Conservation (phyloP, 257 asterid genomes). For the Salvia miltiorrhiza region DNA sequence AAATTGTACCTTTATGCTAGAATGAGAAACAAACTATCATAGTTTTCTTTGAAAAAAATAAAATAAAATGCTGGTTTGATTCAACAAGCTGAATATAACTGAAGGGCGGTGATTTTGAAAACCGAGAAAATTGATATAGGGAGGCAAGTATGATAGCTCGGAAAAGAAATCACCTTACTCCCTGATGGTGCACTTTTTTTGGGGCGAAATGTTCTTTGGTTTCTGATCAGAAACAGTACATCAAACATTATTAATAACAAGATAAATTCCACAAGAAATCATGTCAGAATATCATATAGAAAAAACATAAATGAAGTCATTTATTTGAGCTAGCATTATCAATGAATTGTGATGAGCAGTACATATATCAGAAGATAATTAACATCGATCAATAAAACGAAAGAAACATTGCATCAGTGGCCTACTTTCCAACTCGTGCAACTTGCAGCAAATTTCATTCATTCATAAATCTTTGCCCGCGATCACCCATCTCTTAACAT, state of each 20-base stretch:
- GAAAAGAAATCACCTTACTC: conserved; percentile 63
- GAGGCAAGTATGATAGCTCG: conserved; percentile 5
- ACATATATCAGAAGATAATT: not conserved
- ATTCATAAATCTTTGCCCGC: not conserved
- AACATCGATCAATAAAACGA: not conserved
- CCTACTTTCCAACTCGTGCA: conserved; percentile 15
- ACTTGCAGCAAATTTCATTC: not conserved
- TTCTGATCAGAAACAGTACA: conserved; percentile 47
- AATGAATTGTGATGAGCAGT: not conserved
- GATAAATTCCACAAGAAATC: not conserved
- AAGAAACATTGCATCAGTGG: not conserved
- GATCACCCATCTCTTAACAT: conserved; percentile 1
- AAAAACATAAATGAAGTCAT: not conserved
- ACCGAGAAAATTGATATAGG: not conserved
- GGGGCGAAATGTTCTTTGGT: conserved; percentile 94
- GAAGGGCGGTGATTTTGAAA: not conserved
- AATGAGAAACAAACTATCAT: not conserved
- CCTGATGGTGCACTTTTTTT: conserved; percentile 98
- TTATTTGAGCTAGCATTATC: not conserved
- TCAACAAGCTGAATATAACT: conserved; percentile 10
- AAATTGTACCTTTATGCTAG: not conserved
- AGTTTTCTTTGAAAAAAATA: not conserved
- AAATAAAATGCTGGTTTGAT: not conserved
- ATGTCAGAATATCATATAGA: not conserved
- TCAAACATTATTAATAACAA: not conserved